Evolutionary conservation across 164 flowering plant species (phyloP), one percentile per base, ranked within the genome.

Genomic region (Warburgia ugandensis): DNA sequence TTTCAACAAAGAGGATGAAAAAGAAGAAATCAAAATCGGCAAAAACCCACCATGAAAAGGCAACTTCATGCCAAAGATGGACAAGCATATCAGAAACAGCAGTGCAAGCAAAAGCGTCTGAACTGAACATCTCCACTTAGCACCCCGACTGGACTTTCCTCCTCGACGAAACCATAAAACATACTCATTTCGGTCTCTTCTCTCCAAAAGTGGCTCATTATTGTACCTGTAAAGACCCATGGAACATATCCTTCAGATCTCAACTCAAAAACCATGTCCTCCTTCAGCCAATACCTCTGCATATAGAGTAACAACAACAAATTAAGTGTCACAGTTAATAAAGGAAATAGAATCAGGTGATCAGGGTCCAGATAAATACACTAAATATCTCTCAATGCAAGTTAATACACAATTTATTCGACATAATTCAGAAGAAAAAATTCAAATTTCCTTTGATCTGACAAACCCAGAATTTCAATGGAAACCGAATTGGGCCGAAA

Each of bases 21-120:
- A 43, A 3, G 25, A 43, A 20, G 23, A 17, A 14, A 49, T 13
- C 14, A 53, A 9, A 21, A 45, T 9, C 5, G 0, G 5, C 6
- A 12, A 39, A 58, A 39, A 26, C 75, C 71, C 56, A 86, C 95
- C 89, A 46, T 72, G 74, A 47, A 73, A 64, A 36, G 69, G 58
- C 39, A 84, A 31, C 28, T 67, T 68, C 9, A 68, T 16, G 55
- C 78, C 74, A 52, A 80, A 76, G 37, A 63, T 22, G 2, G 64
- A 58, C 45, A 67, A 61, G 54, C 42, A 82, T 0, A 73, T 42
- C 1, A 72, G 38, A 61, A 68, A 74, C 14, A 74, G 20, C 8
- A 73, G 38, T 6, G 76, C 77, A 25, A 80, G 36, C 25, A 68
- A 22, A 33, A 75, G 63, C 39, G 73, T 25, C 77, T 71, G 74